Evolutionary conservation across 225 moss, liverwort and hornwort species (phyloP).

Genomic region (Marchantia polymorpha): DNA sequence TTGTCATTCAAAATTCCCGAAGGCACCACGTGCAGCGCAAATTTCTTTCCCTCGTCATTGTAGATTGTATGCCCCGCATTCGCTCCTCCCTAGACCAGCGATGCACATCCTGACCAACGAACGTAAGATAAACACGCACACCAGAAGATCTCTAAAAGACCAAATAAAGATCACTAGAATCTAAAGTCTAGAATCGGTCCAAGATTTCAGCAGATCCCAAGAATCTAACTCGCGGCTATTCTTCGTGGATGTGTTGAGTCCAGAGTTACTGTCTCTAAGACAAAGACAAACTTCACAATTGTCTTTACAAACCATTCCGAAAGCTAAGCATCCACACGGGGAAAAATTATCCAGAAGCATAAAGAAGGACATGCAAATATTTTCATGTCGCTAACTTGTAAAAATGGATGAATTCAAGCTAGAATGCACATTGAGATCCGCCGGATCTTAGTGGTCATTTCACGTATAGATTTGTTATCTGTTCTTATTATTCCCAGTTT

Average conservation of each 20-base stretch:
- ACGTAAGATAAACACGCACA: constrained; percentile 27
- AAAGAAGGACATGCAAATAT: too few relatives aligned
- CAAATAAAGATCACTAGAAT: neutral
- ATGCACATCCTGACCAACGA: constrained; percentile 31
- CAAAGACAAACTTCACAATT: neutral
- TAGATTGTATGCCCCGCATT: constrained; percentile 99
- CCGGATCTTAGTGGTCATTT: too few relatives aligned
- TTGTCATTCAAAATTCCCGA: constrained; percentile 91
- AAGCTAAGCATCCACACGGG: too few relatives aligned
- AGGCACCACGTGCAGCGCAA: constrained; percentile 90
- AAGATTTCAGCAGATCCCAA: neutral
- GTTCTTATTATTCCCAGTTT: neutral
- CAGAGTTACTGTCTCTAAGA: too few relatives aligned
- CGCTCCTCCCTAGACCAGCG: constrained; percentile 74
- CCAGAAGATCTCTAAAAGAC: neutral
- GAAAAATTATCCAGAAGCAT: too few relatives aligned
- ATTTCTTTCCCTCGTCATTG: constrained; percentile 84
- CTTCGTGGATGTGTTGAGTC: too few relatives aligned
- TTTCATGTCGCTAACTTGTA: too few relatives aligned
- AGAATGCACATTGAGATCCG: too few relatives aligned
- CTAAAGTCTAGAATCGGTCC: neutral
- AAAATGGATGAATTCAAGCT: too few relatives aligned
- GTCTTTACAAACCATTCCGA: neutral
- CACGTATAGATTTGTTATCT: too few relatives aligned
- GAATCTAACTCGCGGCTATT: neutral